Percentiles rank a stretch among this genome's conserved stretches.
These are phyloP conservation scores for Rehmannia glutinosa DNA, from an alignment of 257 asterid species.

Conservation along the genomic window DNA sequence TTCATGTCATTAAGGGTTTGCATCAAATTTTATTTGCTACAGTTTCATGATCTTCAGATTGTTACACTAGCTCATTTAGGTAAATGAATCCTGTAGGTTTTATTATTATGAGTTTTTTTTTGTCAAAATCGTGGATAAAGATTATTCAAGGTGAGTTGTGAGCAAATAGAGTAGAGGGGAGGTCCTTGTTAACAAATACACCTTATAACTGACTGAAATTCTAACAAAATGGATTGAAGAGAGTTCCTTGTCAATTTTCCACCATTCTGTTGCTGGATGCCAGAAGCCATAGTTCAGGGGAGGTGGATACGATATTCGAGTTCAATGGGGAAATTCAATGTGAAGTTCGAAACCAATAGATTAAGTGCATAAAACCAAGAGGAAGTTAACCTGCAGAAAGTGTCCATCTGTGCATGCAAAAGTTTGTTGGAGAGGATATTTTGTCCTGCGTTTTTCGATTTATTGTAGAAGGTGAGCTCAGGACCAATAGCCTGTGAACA, in stretches of 20 bases:
- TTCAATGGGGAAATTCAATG: neutral
- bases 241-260: neutral
- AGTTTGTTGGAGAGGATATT: slow-evolving; percentile 67
- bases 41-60: too few relatives aligned
- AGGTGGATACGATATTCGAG: neutral
- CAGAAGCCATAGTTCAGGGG: neutral
- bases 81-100: too few relatives aligned
- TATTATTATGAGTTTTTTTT: neutral
- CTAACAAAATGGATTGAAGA: neutral
- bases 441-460: slow-evolving; percentile 61
- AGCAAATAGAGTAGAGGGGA: neutral
- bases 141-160: neutral
- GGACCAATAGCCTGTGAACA: slow-evolving; percentile 87
- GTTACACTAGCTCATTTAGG: too few relatives aligned
- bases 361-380: neutral
- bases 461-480: slow-evolving; percentile 89
- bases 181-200: neutral
- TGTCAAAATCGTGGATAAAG: neutral
- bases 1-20: too few relatives aligned
- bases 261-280: neutral
- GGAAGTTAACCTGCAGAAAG: slow-evolving; percentile 72
- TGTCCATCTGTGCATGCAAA: slow-evolving; percentile 90
- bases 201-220: neutral
- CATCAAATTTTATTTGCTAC: too few relatives aligned
- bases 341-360: neutral